A percentile compares a stretch with the other conserved stretches of the same genome.
phyloP scores from a whole-genome alignment of 116 monocot genomes.

The Cymodocea nodosa region DNA sequence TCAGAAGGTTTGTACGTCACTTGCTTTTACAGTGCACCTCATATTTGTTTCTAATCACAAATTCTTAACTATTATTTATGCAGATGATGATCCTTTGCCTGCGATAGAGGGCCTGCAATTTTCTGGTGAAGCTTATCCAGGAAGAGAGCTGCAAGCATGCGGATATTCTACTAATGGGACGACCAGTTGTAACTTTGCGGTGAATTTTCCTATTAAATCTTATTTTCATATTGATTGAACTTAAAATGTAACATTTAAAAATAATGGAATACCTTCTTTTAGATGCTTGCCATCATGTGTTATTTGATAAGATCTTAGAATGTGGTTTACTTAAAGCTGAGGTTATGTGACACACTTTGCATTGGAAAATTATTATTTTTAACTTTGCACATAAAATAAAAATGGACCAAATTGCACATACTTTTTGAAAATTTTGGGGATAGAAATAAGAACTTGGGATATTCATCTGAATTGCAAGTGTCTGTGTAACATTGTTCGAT shows the following conservation, averaged over 20 bases:
- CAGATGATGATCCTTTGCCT: slow-evolving; percentile 94
- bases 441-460: too few relatives aligned
- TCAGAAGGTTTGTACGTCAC: slow-evolving; percentile 62
- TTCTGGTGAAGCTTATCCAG: slow-evolving; percentile 93
- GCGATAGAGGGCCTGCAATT: slow-evolving; percentile 85
- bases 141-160: slow-evolving; percentile 72
- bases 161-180: slow-evolving; percentile 90
- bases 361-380: too few relatives aligned
- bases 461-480: too few relatives aligned
- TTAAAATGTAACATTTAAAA: background rate
- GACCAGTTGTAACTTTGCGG: slow-evolving; percentile 96
- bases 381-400: too few relatives aligned
- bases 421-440: too few relatives aligned
- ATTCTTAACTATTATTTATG: slow-evolving; percentile 1
- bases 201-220: slow-evolving; percentile 13
- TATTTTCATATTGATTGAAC: background rate
- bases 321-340: too few relatives aligned
- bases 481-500: too few relatives aligned
- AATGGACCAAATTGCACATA: too few relatives aligned
- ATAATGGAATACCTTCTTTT: too few relatives aligned
- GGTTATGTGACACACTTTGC: too few relatives aligned
- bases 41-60: background rate
- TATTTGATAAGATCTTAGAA: too few relatives aligned
- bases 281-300: too few relatives aligned
- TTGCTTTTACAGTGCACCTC: background rate